Conservation (phyloP, 176 grass and related monocot genomes). For the Musa acuminata region DNA sequence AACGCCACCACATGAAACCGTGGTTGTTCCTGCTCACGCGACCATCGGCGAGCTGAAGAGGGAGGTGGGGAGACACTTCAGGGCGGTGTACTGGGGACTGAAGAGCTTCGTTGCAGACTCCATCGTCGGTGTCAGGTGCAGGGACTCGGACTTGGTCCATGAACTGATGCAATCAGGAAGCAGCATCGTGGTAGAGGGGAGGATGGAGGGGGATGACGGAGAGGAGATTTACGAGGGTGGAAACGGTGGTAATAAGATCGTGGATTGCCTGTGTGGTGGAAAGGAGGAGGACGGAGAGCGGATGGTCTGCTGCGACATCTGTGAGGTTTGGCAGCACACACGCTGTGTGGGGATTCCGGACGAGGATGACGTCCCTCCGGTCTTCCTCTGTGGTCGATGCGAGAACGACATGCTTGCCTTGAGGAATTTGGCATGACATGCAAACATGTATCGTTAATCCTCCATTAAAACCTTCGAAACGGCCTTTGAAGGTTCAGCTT, state of each 20-base stretch:
- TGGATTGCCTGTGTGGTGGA: conserved; percentile 57
- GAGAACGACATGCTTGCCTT: conserved; percentile 44
- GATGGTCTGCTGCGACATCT: conserved; percentile 73
- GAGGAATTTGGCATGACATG: neutral
- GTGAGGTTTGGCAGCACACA: conserved; percentile 79
- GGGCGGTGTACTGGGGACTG: conserved; percentile 56
- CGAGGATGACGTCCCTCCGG: conserved; percentile 38
- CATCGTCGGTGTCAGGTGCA: conserved; percentile 24
- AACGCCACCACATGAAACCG: conserved; percentile 40
- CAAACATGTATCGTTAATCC: neutral
- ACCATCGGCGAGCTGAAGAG: conserved; percentile 70
- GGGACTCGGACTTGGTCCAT: conserved; percentile 30
- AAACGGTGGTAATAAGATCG: conserved; percentile 22
- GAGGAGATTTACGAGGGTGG: conserved; percentile 43
- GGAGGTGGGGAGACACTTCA: conserved; percentile 59
- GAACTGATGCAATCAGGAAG: conserved; percentile 31
- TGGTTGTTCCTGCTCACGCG: conserved; percentile 48
- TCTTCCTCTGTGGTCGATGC: conserved; percentile 62
- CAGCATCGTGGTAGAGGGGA: conserved; percentile 46
- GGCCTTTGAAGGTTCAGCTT: too few relatives aligned
- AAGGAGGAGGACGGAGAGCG: conserved; percentile 75
- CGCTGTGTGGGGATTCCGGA: conserved; percentile 47
- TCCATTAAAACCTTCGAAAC: neutral
- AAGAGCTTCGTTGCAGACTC: conserved; percentile 50
- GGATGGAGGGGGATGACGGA: conserved; percentile 13